Base-by-base conservation (phyloP, 768 basidiomycete species). In the Hysterangium stoloniferum region DNA sequence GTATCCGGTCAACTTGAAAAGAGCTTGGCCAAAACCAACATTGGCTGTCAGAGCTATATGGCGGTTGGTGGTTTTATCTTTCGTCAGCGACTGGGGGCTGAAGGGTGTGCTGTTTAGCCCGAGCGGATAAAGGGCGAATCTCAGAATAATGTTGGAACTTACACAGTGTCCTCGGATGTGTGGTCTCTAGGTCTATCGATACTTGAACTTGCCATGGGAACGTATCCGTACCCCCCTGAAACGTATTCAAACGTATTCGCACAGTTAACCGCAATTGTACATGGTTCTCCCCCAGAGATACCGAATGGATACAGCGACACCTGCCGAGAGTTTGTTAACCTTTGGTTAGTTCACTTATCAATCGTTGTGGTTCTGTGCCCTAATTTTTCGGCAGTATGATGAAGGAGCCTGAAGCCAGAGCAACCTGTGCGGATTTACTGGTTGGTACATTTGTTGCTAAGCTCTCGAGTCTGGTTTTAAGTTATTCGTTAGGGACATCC, bases 31-130 rank as follows among this genome's bases (percentile, higher is more conserved):
- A 95, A 94, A 68, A 99, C 96, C 5, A 98, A 98, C 60, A 97
- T 99, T 33, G 96, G 96, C 6, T 99, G 96, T 64, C 96, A 99
- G 65, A 86, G 82, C 54, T 99, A 99, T 66, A 98, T 99, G 93
- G 95, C 95, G 42, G 92, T 92, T 66, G 65, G n/a, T n/a, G n/a
- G 84, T 75, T 2, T 22, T 59, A 12, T 17, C 42, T 57, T 28
- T 35, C 34, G 5, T 38, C 50, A 20, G 34, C 19, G 28, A 19
- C 33, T 38, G 36, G 32, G 19, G 24, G 27, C 32, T 32, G 9
- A 12, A 22, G 5, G 1, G 17, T n/a, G 29, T 38, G 20, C 13
- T 54, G 20, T 45, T 9, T 59, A 92, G 88, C 96, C 95, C 33
- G 95, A 99, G 62, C 84, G 96, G 25, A 98, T 99, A 62, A 85